Evolutionary conservation across 495 filamentous ascomycete genomes (phyloP).

Genomic region (Podospora bellae-mahoneyi): DNA sequence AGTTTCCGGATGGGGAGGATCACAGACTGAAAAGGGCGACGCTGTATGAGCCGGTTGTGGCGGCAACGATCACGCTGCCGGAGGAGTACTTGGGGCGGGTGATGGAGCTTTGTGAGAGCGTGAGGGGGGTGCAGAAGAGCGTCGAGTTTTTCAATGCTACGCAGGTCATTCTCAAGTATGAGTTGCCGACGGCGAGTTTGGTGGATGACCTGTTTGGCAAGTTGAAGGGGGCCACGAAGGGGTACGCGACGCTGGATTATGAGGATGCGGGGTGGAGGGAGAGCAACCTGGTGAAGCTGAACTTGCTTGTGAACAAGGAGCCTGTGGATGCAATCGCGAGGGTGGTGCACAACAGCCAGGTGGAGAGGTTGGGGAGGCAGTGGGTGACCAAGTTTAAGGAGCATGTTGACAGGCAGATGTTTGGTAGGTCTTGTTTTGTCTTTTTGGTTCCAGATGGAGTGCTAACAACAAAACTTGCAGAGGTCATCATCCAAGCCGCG

Average conservation of each 20-base stretch:
- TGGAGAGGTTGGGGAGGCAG: constrained; percentile 66
- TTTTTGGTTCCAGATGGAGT: background rate
- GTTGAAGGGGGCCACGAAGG: constrained; percentile 78
- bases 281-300: constrained; percentile 81
- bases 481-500: constrained; percentile 91
- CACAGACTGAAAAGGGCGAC: constrained; percentile 49
- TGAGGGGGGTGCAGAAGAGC: constrained; percentile 79
- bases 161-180: constrained; percentile 94
- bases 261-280: constrained; percentile 87
- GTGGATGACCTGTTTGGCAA: constrained; percentile 98
- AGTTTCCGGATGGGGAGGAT: constrained; percentile 75
- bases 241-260: constrained; percentile 81
- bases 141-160: constrained; percentile 89
- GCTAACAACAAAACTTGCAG: constrained; percentile 31
- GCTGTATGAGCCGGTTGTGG: constrained; percentile 82
- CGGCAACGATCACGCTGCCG: constrained; percentile 82
- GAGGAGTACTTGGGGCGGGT: constrained; percentile 91
- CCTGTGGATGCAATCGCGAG: constrained; percentile 93
- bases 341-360: constrained; percentile 78
- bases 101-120: constrained; percentile 90
- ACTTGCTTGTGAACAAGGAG: constrained; percentile 85
- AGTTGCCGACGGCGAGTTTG: constrained; percentile 78
- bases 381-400: constrained; percentile 98
- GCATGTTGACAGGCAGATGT: constrained; percentile 93
- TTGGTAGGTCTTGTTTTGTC: constrained; percentile 38